phyloP scores from a whole-genome alignment of 2,329 filamentous ascomycete genomes.

The Monilinia fructigena region DNA sequence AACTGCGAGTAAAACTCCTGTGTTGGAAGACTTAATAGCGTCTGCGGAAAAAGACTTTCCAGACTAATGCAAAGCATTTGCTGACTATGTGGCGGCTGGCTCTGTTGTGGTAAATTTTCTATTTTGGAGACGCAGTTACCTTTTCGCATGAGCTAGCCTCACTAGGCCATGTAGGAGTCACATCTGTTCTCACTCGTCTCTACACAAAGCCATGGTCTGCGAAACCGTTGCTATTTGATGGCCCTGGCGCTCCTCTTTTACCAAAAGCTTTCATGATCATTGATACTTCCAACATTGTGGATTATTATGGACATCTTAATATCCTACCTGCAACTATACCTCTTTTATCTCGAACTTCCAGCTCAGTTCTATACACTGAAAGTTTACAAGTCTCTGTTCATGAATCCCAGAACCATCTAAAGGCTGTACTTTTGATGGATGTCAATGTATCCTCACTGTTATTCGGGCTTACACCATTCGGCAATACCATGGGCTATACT shows the following conservation, averaged over 20 bases:
- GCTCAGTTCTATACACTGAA: slow-evolving; percentile 9
- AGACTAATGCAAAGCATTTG: not conserved
- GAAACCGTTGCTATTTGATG: slow-evolving; percentile 8
- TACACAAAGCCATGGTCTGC: not conserved
- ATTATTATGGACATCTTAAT: not conserved
- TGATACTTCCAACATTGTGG: slow-evolving; percentile 12
- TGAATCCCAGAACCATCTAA: not conserved
- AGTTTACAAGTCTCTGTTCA: not conserved
- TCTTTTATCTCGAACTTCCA: not conserved
- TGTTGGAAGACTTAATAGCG: not conserved
- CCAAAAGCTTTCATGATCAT: not conserved
- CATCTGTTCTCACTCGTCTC: slow-evolving; percentile 3
- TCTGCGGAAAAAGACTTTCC: slow-evolving; percentile 1
- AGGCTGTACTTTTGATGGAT: slow-evolving; percentile 4
- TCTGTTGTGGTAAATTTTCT: not conserved
- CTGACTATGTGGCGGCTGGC: not conserved
- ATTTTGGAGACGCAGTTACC: slow-evolving; percentile 3
- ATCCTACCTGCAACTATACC: not conserved
- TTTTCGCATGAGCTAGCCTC: not conserved
- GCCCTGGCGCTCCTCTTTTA: not conserved
- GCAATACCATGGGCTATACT: slow-evolving; percentile 1
- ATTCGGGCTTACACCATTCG: not conserved
- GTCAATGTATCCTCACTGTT: not conserved
- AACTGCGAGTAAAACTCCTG: not conserved
- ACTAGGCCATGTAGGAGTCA: not conserved